Percentiles rank a stretch among this genome's conserved stretches.
Conservation (phyloP, 2,329 filamentous ascomycete genomes). For the Plectosphaerella cucumerina region DNA sequence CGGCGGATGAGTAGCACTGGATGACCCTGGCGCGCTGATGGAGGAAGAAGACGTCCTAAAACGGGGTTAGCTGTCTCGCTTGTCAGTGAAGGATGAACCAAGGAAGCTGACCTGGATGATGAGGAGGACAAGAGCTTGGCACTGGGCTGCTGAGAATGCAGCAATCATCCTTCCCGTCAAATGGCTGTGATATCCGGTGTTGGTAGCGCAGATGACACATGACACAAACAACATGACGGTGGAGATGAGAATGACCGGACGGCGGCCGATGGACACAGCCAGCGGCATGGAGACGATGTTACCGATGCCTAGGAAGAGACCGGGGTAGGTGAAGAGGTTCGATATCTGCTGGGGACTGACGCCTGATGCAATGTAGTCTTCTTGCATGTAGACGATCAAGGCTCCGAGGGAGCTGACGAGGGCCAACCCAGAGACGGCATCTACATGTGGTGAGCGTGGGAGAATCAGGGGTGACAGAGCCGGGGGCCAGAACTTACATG, state of each 20-base stretch:
- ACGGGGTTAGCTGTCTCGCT: neutral
- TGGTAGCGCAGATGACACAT: conserved; percentile 13
- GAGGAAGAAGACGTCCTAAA: conserved; percentile 8
- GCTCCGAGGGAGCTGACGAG: conserved; percentile 14
- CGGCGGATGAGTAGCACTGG: conserved; percentile 6
- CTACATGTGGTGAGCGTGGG: neutral
- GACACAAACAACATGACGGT: conserved; percentile 19
- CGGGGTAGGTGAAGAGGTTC: conserved; percentile 25
- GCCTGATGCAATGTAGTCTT: conserved; percentile 11
- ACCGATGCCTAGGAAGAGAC: conserved; percentile 19
- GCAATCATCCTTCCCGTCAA: conserved; percentile 6
- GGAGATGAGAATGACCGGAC: conserved; percentile 23
- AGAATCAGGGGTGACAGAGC: no score
- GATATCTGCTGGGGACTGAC: conserved; percentile 9
- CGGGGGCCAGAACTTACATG: conserved; percentile 1
- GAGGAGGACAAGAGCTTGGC: conserved; percentile 6
- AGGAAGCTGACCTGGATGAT: conserved; percentile 3
- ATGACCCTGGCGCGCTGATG: conserved; percentile 7
- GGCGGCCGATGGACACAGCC: conserved; percentile 24
- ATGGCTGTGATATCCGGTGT: conserved; percentile 7
- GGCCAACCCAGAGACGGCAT: conserved; percentile 11
- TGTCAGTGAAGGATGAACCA: no score
- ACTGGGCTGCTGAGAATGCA: conserved; percentile 5
- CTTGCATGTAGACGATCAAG: conserved; percentile 13
- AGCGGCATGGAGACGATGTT: conserved; percentile 29